Evolutionary conservation across 169 alveolate genomes (phyloP), one percentile per base, ranked within the genome.

Genomic region (Eimeria sp.): DNA sequence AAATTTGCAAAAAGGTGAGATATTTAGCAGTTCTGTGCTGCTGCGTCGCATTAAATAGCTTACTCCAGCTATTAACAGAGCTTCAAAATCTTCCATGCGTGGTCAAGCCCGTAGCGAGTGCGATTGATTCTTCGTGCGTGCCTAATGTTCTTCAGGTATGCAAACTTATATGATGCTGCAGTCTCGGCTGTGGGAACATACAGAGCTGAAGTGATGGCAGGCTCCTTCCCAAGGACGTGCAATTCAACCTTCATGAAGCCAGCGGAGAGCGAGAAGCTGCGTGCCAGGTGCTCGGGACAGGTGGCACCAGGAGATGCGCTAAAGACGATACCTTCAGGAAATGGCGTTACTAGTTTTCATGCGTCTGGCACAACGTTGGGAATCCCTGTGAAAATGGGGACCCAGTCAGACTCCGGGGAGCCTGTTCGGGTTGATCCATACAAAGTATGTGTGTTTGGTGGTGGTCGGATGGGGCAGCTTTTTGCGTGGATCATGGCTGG

Each of bases 391-490:
- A 2, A 49, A 18, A 23, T 87, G 56, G 85, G 68, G 27, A 40
- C 46, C 62, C 46, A 30, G 18, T 27, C 94, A 16, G 85, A 33
- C 68, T 49, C 85, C 68, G 66, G 58, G 16, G 82, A 66, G 3
- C 62, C 82, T 37, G 83, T 37, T 87, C 56, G 58, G 30, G 27
- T 68, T 43, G 68, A 49, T 13, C 94, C 94, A 43, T 87, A 87
- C 72, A 87, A 64, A 43, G 96, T 94, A n/a, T 82, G 96, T 56
- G 89, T 94, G 27, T 89, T 90, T 13, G 96, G 96, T 27, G 96
- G 96, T 16, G 96, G 96, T 40, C 94, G 94, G 2, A 82, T 94
- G 93, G 96, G 96, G 71, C 96, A 94, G 94, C 89, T 94, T 14
- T 33, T 94, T 58, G 96, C 96, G 64, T 94, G 94, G 93, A 85